These are phyloP conservation scores for Myxozyma sirexii DNA, from an alignment of 805 yeast genomes.

Conservation along the genomic window DNA sequence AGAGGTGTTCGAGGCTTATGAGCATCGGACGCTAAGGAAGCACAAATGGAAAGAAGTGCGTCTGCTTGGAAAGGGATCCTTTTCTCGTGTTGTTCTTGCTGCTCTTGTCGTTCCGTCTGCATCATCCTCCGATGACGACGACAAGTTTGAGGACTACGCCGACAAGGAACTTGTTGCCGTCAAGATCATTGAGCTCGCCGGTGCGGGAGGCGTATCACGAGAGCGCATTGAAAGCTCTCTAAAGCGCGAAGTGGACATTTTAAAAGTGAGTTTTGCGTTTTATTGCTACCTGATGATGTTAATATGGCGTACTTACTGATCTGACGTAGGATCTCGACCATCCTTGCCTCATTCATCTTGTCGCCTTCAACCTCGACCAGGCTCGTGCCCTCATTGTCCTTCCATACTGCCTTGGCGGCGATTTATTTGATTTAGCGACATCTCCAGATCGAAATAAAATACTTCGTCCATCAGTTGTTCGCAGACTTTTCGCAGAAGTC, in stretches of 20 bases:
- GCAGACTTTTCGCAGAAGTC: slow-evolving; percentile 70
- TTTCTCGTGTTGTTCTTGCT: slow-evolving; percentile 46
- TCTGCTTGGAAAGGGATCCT: slow-evolving; percentile 48
- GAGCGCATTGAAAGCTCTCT: slow-evolving; percentile 63
- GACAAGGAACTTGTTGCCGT: slow-evolving; percentile 58
- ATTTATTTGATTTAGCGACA: slow-evolving; percentile 66
- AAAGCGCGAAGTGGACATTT: slow-evolving; percentile 72
- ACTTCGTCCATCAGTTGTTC: slow-evolving; percentile 54
- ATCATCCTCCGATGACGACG: slow-evolving; percentile 9
- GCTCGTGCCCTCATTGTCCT: slow-evolving; percentile 57
- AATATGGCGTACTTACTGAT: neutral
- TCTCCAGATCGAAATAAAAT: slow-evolving; percentile 43
- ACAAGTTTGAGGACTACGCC: slow-evolving; percentile 13
- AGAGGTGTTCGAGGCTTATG: slow-evolving; percentile 41
- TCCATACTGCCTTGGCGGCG: slow-evolving; percentile 85
- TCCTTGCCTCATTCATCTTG: slow-evolving; percentile 27
- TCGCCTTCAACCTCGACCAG: slow-evolving; percentile 39
- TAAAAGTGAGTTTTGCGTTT: slow-evolving; percentile 41
- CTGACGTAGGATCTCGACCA: slow-evolving; percentile 19
- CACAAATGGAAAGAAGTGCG: slow-evolving; percentile 41
- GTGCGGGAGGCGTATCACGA: slow-evolving; percentile 47
- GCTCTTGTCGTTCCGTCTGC: slow-evolving; percentile 10
- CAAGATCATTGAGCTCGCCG: slow-evolving; percentile 58
- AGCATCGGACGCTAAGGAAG: slow-evolving; percentile 31
- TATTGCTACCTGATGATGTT: neutral